A percentile compares a stretch with the other conserved stretches of the same genome.
Conservation (phyloP, 306 rosid genomes). For the Medicago lupulina region DNA sequence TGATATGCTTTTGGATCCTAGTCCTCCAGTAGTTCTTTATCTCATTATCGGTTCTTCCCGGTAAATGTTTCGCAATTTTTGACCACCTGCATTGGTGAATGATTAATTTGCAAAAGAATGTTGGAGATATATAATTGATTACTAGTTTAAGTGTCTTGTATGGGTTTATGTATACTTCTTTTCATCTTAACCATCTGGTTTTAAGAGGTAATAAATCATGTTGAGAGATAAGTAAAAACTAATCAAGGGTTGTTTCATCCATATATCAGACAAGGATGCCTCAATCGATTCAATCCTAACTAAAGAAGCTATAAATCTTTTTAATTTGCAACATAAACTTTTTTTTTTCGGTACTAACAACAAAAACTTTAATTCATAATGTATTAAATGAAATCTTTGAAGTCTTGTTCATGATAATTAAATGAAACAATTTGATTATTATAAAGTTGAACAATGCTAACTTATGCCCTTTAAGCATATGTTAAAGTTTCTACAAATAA, state of each 20-base stretch:
- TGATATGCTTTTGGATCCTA: slow-evolving; percentile 83
- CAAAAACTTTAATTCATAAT: too few species aligned
- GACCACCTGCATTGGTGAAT: slow-evolving; percentile 73
- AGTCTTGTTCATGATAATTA: neutral
- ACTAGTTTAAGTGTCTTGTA: neutral
- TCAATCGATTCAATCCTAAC: neutral
- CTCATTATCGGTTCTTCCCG: slow-evolving; percentile 54
- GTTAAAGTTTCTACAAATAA: too few species aligned
- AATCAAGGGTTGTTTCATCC: neutral
- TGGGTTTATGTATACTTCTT: neutral
- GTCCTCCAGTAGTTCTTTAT: slow-evolving; percentile 96
- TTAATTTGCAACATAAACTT: too few species aligned
- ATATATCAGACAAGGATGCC: neutral
- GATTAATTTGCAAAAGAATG: slow-evolving; percentile 13
- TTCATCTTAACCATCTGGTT: neutral
- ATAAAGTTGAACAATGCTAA: too few species aligned
- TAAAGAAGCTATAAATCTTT: neutral
- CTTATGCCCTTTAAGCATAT: too few species aligned
- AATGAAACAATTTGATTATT: neutral
- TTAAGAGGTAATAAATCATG: too few species aligned
- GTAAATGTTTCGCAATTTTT: slow-evolving; percentile 85
- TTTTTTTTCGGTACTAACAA: too few species aligned
- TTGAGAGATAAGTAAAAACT: neutral
- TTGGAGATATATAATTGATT: neutral
- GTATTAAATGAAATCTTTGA: neutral